phyloP scores from a whole-genome alignment of 202 grass and related monocot genomes.

The Setaria viridis region DNA sequence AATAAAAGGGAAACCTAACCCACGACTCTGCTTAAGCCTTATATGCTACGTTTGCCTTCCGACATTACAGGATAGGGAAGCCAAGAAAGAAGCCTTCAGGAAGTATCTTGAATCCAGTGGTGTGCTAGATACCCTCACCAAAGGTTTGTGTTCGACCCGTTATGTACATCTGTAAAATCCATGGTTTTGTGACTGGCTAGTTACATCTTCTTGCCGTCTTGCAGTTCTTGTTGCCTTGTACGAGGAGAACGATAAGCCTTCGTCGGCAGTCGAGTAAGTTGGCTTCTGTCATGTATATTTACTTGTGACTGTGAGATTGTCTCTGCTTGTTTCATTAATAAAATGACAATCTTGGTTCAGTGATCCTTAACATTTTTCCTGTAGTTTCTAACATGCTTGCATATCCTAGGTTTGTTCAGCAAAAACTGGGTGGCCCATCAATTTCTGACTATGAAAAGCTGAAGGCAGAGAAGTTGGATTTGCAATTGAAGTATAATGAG shows the following conservation, averaged over 20 bases:
- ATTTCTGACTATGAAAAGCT: conserved; percentile 93
- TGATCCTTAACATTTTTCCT: not conserved
- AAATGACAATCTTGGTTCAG: not conserved
- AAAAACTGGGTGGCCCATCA: conserved; percentile 88
- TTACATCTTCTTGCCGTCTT: not conserved
- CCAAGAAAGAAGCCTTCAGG: conserved; percentile 58
- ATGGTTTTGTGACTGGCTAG: not conserved
- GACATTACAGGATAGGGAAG: too few relatives aligned
- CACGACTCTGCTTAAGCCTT: not conserved
- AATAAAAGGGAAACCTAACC: not conserved
- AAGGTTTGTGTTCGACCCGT: conserved; percentile 57
- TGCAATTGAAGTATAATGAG: conserved; percentile 89
- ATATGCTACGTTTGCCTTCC: too few relatives aligned
- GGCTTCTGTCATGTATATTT: conserved; percentile 14
- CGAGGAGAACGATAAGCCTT: conserved; percentile 84
- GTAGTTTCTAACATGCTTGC: conserved; percentile 1
- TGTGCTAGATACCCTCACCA: conserved; percentile 92
- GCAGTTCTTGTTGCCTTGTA: conserved; percentile 91
- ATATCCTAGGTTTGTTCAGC: conserved; percentile 75
- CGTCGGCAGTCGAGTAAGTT: conserved; percentile 87
- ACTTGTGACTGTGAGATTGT: not conserved
- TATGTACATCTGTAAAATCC: not conserved
- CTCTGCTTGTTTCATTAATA: not conserved
- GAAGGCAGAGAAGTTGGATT: conserved; percentile 86
- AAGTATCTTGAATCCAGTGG: conserved; percentile 96